phyloP scores from a whole-genome alignment of 2,329 filamentous ascomycete species.

The Aspergillus phoenicis region DNA sequence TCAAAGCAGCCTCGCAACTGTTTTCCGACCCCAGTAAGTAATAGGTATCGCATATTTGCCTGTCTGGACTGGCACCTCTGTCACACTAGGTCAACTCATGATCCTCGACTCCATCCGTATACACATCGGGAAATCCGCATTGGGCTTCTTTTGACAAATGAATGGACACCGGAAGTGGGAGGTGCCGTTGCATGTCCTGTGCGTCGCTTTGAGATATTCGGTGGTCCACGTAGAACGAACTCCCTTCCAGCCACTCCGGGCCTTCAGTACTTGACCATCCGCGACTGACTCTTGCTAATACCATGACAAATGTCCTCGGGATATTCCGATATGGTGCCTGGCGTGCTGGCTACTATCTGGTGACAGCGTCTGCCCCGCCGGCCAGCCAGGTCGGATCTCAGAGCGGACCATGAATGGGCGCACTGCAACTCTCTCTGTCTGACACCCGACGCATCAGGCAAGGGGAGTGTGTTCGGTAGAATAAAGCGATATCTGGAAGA shows the following conservation, averaged over 20 bases:
- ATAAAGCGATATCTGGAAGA: neutral
- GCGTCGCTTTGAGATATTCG: neutral
- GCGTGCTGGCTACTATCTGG: slow-evolving; percentile 2
- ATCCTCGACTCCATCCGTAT: neutral
- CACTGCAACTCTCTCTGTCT: slow-evolving; percentile 12
- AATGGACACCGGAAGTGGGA: neutral
- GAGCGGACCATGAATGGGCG: neutral
- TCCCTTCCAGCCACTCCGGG: neutral
- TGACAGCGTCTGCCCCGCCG: slow-evolving; percentile 2
- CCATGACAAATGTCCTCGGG: slow-evolving; percentile 2
- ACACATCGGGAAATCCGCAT: neutral
- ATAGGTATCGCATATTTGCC: neutral
- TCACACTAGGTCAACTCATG: neutral
- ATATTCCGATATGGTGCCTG: slow-evolving; percentile 1
- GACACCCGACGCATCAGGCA: slow-evolving; percentile 21
- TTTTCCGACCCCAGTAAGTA: slow-evolving; percentile 1
- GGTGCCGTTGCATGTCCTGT: neutral
- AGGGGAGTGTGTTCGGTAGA: slow-evolving; percentile 8
- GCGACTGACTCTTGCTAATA: neutral
- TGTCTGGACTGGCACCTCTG: neutral
- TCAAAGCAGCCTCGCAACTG: slow-evolving; percentile 7
- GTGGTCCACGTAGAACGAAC: slow-evolving; percentile 4
- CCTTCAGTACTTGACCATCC: neutral
- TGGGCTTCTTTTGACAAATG: neutral
- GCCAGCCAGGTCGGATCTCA: neutral